A percentile compares a stretch with the other conserved stretches of the same genome.
Conservation (phyloP, 106 monocot species). For the Amphibolis antarctica region DNA sequence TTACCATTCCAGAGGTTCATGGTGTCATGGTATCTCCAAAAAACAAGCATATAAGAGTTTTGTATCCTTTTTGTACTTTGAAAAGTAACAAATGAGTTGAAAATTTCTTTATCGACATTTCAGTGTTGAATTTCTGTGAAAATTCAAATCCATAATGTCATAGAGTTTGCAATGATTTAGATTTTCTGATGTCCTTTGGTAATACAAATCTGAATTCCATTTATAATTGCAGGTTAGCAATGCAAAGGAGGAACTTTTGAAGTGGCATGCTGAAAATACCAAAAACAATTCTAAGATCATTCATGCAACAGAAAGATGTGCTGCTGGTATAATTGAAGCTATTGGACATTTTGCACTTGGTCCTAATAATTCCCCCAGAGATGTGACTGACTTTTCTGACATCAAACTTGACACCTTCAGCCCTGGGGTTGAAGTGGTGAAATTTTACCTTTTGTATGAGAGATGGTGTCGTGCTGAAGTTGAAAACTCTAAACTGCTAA, state of each 20-base stretch:
- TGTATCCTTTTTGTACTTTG: no score
- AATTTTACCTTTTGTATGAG: constrained; percentile 66
- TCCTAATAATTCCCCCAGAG: constrained; percentile 58
- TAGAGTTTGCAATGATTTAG: no score
- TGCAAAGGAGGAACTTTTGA: constrained; percentile 83
- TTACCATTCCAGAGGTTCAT: constrained; percentile 75
- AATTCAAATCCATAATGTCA: no score
- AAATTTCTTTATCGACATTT: no score
- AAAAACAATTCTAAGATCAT: constrained; percentile 66
- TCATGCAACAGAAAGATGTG: constrained; percentile 79
- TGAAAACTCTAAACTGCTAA: constrained; percentile 32
- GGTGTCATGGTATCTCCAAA: constrained; percentile 59
- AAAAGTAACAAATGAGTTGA: neutral
- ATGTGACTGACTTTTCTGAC: constrained; percentile 29
- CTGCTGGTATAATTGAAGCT: constrained; percentile 80
- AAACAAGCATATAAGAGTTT: neutral
- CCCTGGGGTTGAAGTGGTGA: constrained; percentile 48
- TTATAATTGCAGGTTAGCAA: constrained; percentile 68
- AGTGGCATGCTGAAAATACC: constrained; percentile 74
- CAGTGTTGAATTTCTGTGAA: neutral
- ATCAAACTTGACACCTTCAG: constrained; percentile 25
- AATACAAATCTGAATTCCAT: no score
- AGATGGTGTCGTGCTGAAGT: constrained; percentile 62
- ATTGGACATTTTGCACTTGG: constrained; percentile 80
- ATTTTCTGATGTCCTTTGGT: no score